Conservation (phyloP, 805 yeast genomes). For the Candida ascalaphidarum region DNA sequence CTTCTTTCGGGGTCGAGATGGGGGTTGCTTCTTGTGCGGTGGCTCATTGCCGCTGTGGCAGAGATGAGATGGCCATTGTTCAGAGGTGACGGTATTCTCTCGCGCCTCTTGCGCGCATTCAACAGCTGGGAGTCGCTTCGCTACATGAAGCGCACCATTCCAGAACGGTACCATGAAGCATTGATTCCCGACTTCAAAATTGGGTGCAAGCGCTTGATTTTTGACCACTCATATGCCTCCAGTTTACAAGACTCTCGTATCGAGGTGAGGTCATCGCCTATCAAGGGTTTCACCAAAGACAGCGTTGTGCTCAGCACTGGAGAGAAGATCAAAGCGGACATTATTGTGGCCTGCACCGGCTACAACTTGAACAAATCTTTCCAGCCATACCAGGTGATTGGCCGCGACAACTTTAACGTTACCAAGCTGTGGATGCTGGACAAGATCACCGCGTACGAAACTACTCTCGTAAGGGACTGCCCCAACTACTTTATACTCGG, state of each 20-base stretch:
- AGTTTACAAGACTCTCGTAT: constrained; percentile 22
- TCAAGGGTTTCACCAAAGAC: constrained; percentile 19
- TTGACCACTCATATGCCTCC: constrained; percentile 27
- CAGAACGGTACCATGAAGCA: constrained; percentile 22
- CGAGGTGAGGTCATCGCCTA: constrained; percentile 12
- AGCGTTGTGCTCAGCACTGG: constrained; percentile 21
- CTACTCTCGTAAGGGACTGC: constrained; percentile 19
- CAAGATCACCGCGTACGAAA: constrained; percentile 27
- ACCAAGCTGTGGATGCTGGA: constrained; percentile 18
- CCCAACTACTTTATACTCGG: constrained; percentile 28
- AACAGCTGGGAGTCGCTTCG: constrained; percentile 9
- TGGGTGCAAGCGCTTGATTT: constrained; percentile 34
- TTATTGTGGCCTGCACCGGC: constrained; percentile 36
- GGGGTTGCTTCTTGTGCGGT: constrained; percentile 21
- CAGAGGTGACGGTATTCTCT: constrained; percentile 17
- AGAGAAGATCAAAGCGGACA: constrained; percentile 20
- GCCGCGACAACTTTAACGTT: constrained; percentile 15
- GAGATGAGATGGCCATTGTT: constrained; percentile 29
- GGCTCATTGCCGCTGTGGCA: constrained; percentile 18
- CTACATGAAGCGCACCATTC: constrained; percentile 21
- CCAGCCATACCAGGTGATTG: constrained; percentile 12
- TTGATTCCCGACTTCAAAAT: constrained; percentile 29
- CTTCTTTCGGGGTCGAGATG: constrained; percentile 14
- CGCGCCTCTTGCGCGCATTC: constrained; percentile 18
- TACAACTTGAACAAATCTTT: constrained; percentile 17